A percentile compares a stretch with the other conserved stretches of the same genome.
Evolutionary conservation across 2,329 filamentous ascomycete genomes (phyloP).

Genomic region (Metarhizium robertsii): DNA sequence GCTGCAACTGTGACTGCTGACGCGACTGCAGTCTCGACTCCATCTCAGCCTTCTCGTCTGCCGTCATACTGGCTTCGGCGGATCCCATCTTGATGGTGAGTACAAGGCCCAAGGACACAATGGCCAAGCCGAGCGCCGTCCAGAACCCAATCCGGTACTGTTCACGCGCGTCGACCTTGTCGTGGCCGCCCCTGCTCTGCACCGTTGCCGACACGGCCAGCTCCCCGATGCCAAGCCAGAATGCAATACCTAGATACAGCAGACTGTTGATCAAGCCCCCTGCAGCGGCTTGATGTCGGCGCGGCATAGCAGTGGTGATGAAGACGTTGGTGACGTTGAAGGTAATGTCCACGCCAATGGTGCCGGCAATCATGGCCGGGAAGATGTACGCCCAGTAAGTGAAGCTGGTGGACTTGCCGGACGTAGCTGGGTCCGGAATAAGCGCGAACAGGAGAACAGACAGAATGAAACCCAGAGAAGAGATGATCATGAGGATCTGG

Average conservation of each 20-base stretch:
- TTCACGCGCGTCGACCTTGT: slow-evolving; percentile 28
- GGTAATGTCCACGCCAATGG: slow-evolving; percentile 65
- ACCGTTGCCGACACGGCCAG: slow-evolving; percentile 45
- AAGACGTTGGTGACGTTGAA: slow-evolving; percentile 71
- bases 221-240: slow-evolving; percentile 63
- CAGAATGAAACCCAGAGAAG: slow-evolving; percentile 48
- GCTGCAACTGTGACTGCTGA: neutral
- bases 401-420: slow-evolving; percentile 15
- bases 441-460: slow-evolving; percentile 55
- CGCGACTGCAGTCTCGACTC: slow-evolving; percentile 7
- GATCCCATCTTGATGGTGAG: slow-evolving; percentile 46
- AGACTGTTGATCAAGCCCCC: slow-evolving; percentile 63
- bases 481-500: slow-evolving; percentile 52
- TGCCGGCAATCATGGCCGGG: slow-evolving; percentile 58
- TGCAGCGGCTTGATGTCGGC: slow-evolving; percentile 58
- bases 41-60: slow-evolving; percentile 39
- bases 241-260: slow-evolving; percentile 61
- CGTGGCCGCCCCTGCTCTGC: slow-evolving; percentile 9
- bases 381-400: slow-evolving; percentile 67
- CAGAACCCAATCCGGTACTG: slow-evolving; percentile 61
- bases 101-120: slow-evolving; percentile 41
- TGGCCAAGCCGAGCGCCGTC: slow-evolving; percentile 51
- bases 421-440: slow-evolving; percentile 39
- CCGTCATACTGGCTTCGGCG: slow-evolving; percentile 47
- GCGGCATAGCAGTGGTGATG: slow-evolving; percentile 63